These are phyloP conservation scores for Lentinus tigrinus DNA, from an alignment of 768 basidiomycete genomes.

Conservation along the genomic window DNA sequence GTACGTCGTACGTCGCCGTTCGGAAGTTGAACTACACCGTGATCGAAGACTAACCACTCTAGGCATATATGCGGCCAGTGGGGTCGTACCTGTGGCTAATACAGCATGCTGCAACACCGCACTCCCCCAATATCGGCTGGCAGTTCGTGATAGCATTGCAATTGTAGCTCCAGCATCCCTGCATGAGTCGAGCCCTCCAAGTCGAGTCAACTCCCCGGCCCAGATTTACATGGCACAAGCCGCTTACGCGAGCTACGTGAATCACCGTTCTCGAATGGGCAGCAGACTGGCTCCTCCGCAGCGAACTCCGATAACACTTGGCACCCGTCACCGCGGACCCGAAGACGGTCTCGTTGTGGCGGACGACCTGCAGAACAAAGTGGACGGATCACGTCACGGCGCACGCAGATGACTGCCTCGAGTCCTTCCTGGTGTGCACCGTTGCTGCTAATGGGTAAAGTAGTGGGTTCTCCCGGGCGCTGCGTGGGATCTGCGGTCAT, in stretches of 20 bases:
- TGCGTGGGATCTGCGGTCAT: constrained; percentile 5
- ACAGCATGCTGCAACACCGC: not conserved
- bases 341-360: not conserved
- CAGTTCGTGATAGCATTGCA: not conserved
- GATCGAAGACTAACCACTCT: not conserved
- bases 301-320: too few relatives aligned
- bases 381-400: not conserved
- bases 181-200: not conserved
- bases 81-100: not conserved
- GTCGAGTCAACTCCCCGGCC: not conserved
- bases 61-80: not conserved
- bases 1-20: not conserved
- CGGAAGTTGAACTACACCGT: not conserved
- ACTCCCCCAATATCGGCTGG: not conserved
- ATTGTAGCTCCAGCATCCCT: not conserved
- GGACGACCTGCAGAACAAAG: not conserved
- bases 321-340: not conserved
- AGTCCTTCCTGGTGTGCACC: not conserved
- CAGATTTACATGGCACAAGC: too few relatives aligned
- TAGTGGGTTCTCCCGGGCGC: not conserved
- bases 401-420: constrained; percentile 10
- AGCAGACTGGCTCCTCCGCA: too few relatives aligned
- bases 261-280: too few relatives aligned
- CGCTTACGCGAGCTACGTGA: too few relatives aligned
- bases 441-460: constrained; percentile 1